phyloP scores from a whole-genome alignment of 2,329 filamentous ascomycete species.

The Trichophyton mentagrophytes region DNA sequence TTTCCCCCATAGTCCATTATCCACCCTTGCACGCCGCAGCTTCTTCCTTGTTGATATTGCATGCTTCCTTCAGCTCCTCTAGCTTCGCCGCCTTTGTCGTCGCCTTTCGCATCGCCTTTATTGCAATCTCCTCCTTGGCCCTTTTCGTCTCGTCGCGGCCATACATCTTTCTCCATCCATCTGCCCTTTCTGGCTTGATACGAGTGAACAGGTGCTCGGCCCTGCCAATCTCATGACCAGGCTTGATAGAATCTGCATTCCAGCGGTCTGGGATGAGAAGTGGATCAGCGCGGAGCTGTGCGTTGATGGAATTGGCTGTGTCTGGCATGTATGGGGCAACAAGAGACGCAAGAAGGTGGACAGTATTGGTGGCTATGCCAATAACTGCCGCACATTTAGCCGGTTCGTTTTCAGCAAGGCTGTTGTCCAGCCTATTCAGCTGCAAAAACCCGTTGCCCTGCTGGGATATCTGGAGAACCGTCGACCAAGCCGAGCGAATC shows the following conservation, averaged over 20 bases:
- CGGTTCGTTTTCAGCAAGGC: slow-evolving; percentile 46
- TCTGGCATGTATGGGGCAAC: slow-evolving; percentile 74
- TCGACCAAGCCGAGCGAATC: slow-evolving; percentile 43
- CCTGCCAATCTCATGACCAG: slow-evolving; percentile 70
- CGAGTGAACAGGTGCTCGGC: slow-evolving; percentile 68
- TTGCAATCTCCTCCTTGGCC: slow-evolving; percentile 49
- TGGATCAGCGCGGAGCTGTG: slow-evolving; percentile 53
- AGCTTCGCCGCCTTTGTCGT: slow-evolving; percentile 14
- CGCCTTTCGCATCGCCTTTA: slow-evolving; percentile 26
- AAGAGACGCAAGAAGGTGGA: slow-evolving; percentile 66
- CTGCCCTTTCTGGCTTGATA: slow-evolving; percentile 68
- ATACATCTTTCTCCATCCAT: slow-evolving; percentile 69
- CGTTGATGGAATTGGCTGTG: slow-evolving; percentile 59
- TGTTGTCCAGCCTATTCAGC: slow-evolving; percentile 45
- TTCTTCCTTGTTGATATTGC: background rate
- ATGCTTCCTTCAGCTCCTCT: slow-evolving; percentile 1
- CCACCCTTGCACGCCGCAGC: background rate
- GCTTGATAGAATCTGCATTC: slow-evolving; percentile 46
- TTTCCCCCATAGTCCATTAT: too few relatives aligned
- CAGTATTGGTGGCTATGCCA: slow-evolving; percentile 69
- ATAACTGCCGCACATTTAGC: slow-evolving; percentile 51
- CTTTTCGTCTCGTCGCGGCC: slow-evolving; percentile 55
- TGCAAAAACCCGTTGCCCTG: slow-evolving; percentile 42
- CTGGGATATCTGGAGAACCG: slow-evolving; percentile 45
- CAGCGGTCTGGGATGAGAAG: slow-evolving; percentile 45